Conservation (phyloP, 208 protist genomes). For the Acanthamoeba lenticulata region DNA sequence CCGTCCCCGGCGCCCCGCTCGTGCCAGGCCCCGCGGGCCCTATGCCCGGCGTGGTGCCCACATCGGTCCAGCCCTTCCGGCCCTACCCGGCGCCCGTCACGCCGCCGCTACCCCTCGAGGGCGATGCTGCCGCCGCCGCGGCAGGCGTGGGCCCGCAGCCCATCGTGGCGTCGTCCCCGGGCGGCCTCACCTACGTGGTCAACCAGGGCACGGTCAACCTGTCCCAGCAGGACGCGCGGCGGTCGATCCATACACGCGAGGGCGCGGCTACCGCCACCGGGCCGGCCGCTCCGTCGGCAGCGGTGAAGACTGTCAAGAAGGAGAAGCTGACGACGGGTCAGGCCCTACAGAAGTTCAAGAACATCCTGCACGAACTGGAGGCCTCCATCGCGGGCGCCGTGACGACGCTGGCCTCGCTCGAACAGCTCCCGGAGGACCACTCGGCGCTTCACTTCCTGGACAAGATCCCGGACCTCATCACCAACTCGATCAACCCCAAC, state of each 20-base stretch:
- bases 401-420: background rate
- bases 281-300: background rate
- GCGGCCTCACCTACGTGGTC: conserved; percentile 62
- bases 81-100: conserved; percentile 2
- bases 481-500: conserved; percentile 80
- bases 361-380: conserved; percentile 27
- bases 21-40: background rate
- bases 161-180: no score
- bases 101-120: background rate
- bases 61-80: background rate
- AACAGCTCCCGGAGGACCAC: conserved; percentile 65
- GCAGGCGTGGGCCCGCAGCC: no score
- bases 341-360: conserved; percentile 87
- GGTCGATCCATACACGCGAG: conserved; percentile 52
- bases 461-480: conserved; percentile 88
- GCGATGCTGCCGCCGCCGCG: background rate
- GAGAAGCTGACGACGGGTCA: conserved; percentile 80
- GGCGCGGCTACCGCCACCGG: background rate
- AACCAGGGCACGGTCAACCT: conserved; percentile 64
- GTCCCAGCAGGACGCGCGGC: conserved; percentile 51
- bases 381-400: background rate
- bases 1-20: background rate
- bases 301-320: conserved; percentile 62
- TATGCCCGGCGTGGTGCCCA: background rate
- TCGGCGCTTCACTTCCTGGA: conserved; percentile 75